Conservation (phyloP, 306 rosid genomes). For the Vachellia pachyceras region DNA sequence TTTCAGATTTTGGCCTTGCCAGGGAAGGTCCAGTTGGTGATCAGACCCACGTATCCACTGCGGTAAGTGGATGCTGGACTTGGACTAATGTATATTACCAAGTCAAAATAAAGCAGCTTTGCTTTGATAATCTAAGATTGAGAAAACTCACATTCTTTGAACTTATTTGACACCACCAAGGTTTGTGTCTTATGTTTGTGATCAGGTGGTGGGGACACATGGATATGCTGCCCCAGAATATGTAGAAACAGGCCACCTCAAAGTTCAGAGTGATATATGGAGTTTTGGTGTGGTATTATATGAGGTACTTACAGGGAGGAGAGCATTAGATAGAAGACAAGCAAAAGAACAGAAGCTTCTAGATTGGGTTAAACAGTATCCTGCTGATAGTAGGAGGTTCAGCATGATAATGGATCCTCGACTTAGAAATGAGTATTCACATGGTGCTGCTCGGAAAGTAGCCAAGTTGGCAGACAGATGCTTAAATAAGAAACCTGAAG, state of each 20-base stretch:
- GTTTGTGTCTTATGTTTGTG: conserved; percentile 6
- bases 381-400: conserved; percentile 66
- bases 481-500: conserved; percentile 75
- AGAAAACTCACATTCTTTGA: background rate
- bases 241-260: conserved; percentile 79
- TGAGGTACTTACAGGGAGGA: conserved; percentile 90
- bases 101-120: background rate
- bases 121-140: background rate
- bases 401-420: conserved; percentile 77
- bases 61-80: conserved; percentile 57
- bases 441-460: conserved; percentile 55
- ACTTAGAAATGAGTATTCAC: conserved; percentile 60
- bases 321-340: conserved; percentile 65
- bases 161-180: background rate
- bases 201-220: conserved; percentile 88
- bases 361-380: conserved; percentile 78
- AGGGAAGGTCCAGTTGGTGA: conserved; percentile 96
- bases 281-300: conserved; percentile 94
- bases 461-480: conserved; percentile 88
- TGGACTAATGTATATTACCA: background rate
- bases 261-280: conserved; percentile 76
- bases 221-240: conserved; percentile 99
- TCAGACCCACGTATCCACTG: conserved; percentile 86
- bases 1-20: conserved; percentile 99
- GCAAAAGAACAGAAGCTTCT: conserved; percentile 80